Percentiles rank a stretch among this genome's conserved stretches.
Evolutionary conservation across 2,329 filamentous ascomycete genomes (phyloP).

Genomic region (Tricladium varicosporioides): DNA sequence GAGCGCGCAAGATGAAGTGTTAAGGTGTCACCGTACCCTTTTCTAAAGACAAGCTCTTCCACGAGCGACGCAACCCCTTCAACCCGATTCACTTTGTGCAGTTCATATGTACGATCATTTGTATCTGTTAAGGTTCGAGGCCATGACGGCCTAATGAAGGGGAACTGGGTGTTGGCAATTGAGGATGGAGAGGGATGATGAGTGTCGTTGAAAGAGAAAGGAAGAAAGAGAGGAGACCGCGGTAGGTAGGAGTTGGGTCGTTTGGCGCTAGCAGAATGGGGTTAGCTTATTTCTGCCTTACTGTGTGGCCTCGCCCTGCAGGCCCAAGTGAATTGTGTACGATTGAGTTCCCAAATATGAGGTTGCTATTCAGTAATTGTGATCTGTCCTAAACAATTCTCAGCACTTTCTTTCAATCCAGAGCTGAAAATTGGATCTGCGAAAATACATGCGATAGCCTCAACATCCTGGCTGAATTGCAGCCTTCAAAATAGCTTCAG

Average conservation of each 20-base stretch:
- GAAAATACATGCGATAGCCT: conserved; percentile 28
- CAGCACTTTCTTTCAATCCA: neutral
- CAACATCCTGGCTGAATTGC: conserved; percentile 30
- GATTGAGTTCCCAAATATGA: neutral
- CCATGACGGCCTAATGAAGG: conserved; percentile 25
- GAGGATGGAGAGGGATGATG: conserved; percentile 13
- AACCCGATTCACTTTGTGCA: conserved; percentile 30
- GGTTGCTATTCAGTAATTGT: conserved; percentile 5
- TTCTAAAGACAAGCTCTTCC: conserved; percentile 19
- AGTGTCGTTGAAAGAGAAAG: conserved; percentile 11
- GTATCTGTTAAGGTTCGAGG: conserved; percentile 29
- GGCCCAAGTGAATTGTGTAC: neutral
- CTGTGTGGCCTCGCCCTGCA: no score
- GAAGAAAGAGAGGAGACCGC: conserved; percentile 11
- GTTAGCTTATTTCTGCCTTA: no score
- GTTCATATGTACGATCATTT: conserved; percentile 35
- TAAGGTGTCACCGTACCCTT: conserved; percentile 37
- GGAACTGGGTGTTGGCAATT: conserved; percentile 12
- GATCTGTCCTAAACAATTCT: conserved; percentile 17
- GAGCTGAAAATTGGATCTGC: conserved; percentile 5
- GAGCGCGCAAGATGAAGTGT: conserved; percentile 24
- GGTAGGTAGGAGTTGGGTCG: neutral
- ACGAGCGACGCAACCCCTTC: conserved; percentile 18
- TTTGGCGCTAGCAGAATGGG: neutral
- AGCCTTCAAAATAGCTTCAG: conserved; percentile 24